These are phyloP conservation scores for Diaporthe citrichinensis DNA, from an alignment of 2,329 filamentous ascomycete species.

Conservation along the genomic window DNA sequence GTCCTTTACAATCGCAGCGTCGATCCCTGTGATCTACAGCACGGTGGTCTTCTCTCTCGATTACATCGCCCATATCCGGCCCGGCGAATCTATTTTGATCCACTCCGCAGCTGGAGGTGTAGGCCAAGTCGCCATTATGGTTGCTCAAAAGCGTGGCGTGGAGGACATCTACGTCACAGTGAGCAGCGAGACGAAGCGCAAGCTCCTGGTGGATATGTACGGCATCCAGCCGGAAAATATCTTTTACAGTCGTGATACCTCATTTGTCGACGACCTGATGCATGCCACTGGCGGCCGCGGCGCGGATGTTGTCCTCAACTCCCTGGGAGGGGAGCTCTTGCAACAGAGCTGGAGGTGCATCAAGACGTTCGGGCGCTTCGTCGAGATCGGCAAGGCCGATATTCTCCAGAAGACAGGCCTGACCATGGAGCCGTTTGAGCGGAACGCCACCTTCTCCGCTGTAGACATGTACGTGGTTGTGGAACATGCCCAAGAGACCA, in stretches of 20 bases:
- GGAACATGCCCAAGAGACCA: not conserved
- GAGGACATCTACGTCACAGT: slow-evolving; percentile 59
- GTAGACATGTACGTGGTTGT: slow-evolving; percentile 8
- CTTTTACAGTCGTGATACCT: slow-evolving; percentile 32
- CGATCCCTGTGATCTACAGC: slow-evolving; percentile 15
- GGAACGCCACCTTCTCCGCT: slow-evolving; percentile 7
- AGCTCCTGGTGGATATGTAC: slow-evolving; percentile 50
- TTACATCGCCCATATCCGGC: not conserved
- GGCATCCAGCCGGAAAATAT: slow-evolving; percentile 43
- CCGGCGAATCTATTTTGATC: slow-evolving; percentile 55
- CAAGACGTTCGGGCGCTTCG: slow-evolving; percentile 48
- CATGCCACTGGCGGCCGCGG: not conserved
- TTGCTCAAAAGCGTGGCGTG: slow-evolving; percentile 57
- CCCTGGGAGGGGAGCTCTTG: slow-evolving; percentile 44
- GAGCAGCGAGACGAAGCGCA: slow-evolving; percentile 55
- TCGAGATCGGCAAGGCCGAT: slow-evolving; percentile 51
- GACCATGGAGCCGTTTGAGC: slow-evolving; percentile 59
- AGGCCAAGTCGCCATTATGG: slow-evolving; percentile 57
- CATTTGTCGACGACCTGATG: not conserved
- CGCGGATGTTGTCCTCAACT: slow-evolving; percentile 41
- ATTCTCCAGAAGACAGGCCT: slow-evolving; percentile 50
- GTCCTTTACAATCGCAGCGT: not conserved
- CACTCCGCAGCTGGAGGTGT: slow-evolving; percentile 58
- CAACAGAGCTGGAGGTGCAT: slow-evolving; percentile 57
- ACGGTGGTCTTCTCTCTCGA: not conserved